Evolutionary conservation across 2,329 filamentous ascomycete species (phyloP).

Genomic region (Clathrospora elynae): DNA sequence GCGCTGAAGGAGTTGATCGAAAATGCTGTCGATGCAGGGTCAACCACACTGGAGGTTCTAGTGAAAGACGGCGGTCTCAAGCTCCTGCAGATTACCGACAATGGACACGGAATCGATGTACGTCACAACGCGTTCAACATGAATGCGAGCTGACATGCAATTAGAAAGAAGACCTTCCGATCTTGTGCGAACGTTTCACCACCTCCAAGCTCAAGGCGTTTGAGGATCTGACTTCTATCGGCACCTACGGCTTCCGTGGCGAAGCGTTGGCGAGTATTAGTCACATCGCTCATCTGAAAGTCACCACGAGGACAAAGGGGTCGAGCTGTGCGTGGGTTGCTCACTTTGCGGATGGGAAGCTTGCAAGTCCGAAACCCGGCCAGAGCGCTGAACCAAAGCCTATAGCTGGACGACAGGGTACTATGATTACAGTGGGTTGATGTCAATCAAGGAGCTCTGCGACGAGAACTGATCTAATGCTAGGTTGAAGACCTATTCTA

Average conservation of each 20-base stretch:
- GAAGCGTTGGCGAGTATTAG: conserved; percentile 97
- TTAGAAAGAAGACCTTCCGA: conserved; percentile 86
- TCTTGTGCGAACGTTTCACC: conserved; percentile 94
- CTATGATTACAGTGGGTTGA: conserved; percentile 78
- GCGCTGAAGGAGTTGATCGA: conserved; percentile 96
- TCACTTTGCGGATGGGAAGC: conserved; percentile 80
- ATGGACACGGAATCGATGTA: conserved; percentile 93
- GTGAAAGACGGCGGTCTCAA: conserved; percentile 96
- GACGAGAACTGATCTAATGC: conserved; percentile 12
- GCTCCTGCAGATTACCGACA: conserved; percentile 94
- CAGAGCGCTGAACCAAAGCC: conserved; percentile 85
- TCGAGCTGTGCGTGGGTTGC: conserved; percentile 90
- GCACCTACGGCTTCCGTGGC: conserved; percentile 96
- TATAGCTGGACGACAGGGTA: conserved; percentile 84
- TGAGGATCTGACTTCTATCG: conserved; percentile 86
- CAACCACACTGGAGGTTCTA: conserved; percentile 85
- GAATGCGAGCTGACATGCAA: conserved; percentile 12
- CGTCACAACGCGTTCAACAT: conserved; percentile 35
- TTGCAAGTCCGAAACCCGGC: conserved; percentile 83
- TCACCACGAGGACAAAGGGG: conserved; percentile 90
- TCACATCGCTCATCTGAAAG: conserved; percentile 92
- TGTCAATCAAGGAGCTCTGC: neutral
- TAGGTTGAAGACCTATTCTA: conserved; percentile 94
- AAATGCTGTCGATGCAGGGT: conserved; percentile 96
- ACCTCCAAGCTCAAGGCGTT: conserved; percentile 95